Evolutionary conservation across 2,329 filamentous ascomycete genomes (phyloP), one percentile per base, ranked within the genome.

Genomic region (Trichoderma sp.): DNA sequence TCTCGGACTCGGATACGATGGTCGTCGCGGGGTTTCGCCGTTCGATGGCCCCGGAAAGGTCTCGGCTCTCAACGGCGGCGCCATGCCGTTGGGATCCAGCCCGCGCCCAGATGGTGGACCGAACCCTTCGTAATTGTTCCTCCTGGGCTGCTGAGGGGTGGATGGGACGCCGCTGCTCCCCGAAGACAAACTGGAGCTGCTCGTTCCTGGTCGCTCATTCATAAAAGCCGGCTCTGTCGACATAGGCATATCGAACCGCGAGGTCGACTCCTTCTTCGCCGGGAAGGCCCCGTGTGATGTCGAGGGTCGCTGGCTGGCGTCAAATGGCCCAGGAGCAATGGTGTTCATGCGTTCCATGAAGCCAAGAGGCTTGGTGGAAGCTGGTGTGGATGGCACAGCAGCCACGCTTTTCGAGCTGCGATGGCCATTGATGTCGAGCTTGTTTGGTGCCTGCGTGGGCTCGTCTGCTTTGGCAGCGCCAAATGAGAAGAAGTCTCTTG

Each of bases 281-380:
- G 76, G 71, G 39, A 78, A 77, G 1, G 75, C 72, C 48, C 79
- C 78, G 15, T 73, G 71, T n/a, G 69, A 70, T 28, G 69, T 65
- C 3, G 76, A 72, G 34, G 75, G 72, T 45, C 76, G 78, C 69
- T 77, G 76, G 68, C 72, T 76, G 39, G 81, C 74, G 68, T 87
- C 85, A 70, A 91, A 90, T 0, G 89, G 88, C 0, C 87, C 88
- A 1, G 88, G 86, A 1, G 85, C 82, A 71, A 91, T 88, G 9
- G 79, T 83, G 69, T 90, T 84, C 81, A 91, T 85, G 59, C 86
- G 83, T 67, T 85, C 82, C 69, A 90, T 71, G 30, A 91, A 73
- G 67, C 66, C 66, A 14, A 61, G 51, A 17, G 65, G 60, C 26
- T 66, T 66, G 41, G 24, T 28, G 10, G 65, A 39, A 12, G 63